phyloP scores from a whole-genome alignment of 176 grass and related monocot species.

The Lolium perenne region DNA sequence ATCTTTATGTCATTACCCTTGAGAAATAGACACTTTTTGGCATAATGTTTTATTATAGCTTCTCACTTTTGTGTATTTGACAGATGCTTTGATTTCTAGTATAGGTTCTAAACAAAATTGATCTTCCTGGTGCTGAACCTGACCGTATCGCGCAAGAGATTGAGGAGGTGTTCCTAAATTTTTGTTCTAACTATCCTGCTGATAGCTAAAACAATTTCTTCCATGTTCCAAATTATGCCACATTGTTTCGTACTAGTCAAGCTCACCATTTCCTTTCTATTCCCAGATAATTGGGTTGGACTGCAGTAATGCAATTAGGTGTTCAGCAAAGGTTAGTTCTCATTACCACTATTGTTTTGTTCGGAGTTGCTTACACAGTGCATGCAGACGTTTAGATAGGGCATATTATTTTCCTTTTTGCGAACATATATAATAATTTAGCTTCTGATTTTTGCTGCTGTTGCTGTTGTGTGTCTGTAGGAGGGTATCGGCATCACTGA shows the following conservation, averaged over 20 bases:
- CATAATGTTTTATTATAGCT: slow-evolving; percentile 16
- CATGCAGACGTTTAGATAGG: background rate
- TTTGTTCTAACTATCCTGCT: background rate
- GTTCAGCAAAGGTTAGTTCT: slow-evolving; percentile 92
- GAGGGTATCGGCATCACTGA: slow-evolving; percentile 94
- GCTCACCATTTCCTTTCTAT: slow-evolving; percentile 1
- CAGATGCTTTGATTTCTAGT: slow-evolving; percentile 42
- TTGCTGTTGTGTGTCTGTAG: slow-evolving; percentile 46
- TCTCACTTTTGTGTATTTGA: slow-evolving; percentile 43
- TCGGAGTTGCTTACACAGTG: slow-evolving; percentile 16
- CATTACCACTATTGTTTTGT: slow-evolving; percentile 7
- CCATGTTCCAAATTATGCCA: background rate
- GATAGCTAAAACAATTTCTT: background rate
- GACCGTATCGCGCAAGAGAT: slow-evolving; percentile 81
- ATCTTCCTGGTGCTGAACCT: slow-evolving; percentile 97
- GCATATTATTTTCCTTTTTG: slow-evolving; percentile 2
- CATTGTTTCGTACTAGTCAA: slow-evolving; percentile 25
- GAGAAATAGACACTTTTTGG: slow-evolving; percentile 18
- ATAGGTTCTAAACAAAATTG: slow-evolving; percentile 99
- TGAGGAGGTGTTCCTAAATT: slow-evolving; percentile 76
- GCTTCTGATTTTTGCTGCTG: background rate
- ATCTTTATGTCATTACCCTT: background rate
- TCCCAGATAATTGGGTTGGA: slow-evolving; percentile 93
- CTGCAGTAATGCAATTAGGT: slow-evolving; percentile 86
- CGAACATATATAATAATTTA: slow-evolving; percentile 31